phyloP scores from a whole-genome alignment of 352 stramenopile species.

The Pilasporangium apinafurcum region DNA sequence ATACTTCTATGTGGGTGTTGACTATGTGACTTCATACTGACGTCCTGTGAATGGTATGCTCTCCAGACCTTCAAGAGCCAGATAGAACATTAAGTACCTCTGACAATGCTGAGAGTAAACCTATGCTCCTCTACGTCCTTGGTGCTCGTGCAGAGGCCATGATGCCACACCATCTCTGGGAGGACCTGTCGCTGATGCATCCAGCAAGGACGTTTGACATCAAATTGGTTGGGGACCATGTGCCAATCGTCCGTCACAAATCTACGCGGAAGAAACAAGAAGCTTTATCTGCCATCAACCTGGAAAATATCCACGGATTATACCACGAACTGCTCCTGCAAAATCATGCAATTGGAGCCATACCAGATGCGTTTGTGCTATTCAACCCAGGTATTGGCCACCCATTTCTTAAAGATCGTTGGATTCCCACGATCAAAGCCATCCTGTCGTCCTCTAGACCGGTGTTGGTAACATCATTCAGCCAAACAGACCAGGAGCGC shows the following conservation, averaged over 20 bases:
- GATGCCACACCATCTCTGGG: conserved; percentile 68
- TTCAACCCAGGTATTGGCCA: conserved; percentile 75
- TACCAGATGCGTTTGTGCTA: conserved; percentile 54
- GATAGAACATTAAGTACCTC: too few relatives aligned
- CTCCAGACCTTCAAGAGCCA: neutral
- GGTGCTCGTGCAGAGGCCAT: conserved; percentile 67
- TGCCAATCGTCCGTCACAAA: conserved; percentile 34
- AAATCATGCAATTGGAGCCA: conserved; percentile 5
- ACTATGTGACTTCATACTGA: neutral
- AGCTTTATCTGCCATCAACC: conserved; percentile 8
- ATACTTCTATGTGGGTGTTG: neutral
- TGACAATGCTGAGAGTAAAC: neutral
- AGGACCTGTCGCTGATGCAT: conserved; percentile 42
- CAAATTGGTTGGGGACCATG: conserved; percentile 61
- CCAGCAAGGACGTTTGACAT: conserved; percentile 27
- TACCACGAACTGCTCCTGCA: conserved; percentile 54
- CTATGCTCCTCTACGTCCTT: conserved; percentile 40
- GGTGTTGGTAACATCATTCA: conserved; percentile 63
- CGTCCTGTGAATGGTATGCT: neutral
- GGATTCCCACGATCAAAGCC: conserved; percentile 43
- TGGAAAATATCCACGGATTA: conserved; percentile 39
- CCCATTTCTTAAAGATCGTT: conserved; percentile 30
- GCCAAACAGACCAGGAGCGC: conserved; percentile 43
- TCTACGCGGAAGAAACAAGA: too few relatives aligned
- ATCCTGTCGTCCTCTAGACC: conserved; percentile 37